phyloP scores from a whole-genome alignment of 768 basidiomycete genomes.

The Hygrophorus russula region DNA sequence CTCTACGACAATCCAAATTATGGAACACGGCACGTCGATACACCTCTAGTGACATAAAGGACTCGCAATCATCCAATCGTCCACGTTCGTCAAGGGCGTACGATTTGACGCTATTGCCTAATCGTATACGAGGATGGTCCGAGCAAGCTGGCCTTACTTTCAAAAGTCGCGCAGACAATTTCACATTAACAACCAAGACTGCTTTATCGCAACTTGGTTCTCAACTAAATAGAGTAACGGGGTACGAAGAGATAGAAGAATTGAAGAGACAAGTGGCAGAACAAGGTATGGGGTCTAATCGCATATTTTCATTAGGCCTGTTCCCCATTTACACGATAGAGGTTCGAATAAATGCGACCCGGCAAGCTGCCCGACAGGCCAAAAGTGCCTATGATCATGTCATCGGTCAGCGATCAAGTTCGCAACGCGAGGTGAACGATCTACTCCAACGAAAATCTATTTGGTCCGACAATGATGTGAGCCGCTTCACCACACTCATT shows the following conservation, averaged over 20 bases:
- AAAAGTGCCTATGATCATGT: slow-evolving; percentile 72
- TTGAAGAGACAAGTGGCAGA: slow-evolving; percentile 68
- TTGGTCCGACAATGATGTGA: slow-evolving; percentile 89
- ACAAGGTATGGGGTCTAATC: slow-evolving; percentile 49
- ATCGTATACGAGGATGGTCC: slow-evolving; percentile 21
- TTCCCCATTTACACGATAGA: slow-evolving; percentile 36
- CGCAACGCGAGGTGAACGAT: slow-evolving; percentile 94
- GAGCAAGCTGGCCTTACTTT: slow-evolving; percentile 31
- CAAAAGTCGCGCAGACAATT: slow-evolving; percentile 43
- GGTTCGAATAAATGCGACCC: slow-evolving; percentile 53
- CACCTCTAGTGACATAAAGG: too few relatives aligned
- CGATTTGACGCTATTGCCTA: not conserved
- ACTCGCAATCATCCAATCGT: too few relatives aligned
- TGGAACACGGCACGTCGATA: too few relatives aligned
- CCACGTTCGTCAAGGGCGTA: not conserved
- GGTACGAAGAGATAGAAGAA: slow-evolving; percentile 83
- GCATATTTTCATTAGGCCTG: not conserved
- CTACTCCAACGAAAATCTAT: slow-evolving; percentile 84
- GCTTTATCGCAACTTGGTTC: slow-evolving; percentile 66
- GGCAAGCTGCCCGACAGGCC: slow-evolving; percentile 56
- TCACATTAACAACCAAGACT: slow-evolving; percentile 43
- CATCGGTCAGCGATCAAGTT: slow-evolving; percentile 67
- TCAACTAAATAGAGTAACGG: slow-evolving; percentile 79
- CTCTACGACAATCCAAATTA: too few relatives aligned
- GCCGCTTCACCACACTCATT: slow-evolving; percentile 81